Evolutionary conservation across 257 asterid species (phyloP).

Genomic region (Salvia hispanica): DNA sequence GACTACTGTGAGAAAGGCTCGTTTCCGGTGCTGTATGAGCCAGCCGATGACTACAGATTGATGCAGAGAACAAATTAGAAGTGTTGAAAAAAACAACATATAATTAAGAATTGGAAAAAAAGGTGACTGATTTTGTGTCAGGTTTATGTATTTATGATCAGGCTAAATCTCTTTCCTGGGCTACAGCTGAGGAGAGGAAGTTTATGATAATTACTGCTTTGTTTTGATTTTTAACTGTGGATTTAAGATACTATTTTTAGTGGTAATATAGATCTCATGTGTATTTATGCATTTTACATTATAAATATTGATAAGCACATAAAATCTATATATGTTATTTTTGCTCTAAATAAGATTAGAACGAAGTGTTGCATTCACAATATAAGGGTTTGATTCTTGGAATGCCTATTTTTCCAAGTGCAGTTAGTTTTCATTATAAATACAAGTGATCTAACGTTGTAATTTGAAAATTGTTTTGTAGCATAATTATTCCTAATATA

Average conservation of each 20-base stretch:
- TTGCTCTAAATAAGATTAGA: no score
- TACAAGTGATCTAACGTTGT: no score
- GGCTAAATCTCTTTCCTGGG: conserved; percentile 55
- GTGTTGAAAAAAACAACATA: conserved; percentile 3
- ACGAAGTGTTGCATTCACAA: no score
- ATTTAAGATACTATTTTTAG: conserved; percentile 51
- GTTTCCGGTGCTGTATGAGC: conserved; percentile 96
- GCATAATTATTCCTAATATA: no score
- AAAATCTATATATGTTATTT: no score
- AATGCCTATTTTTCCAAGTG: no score
- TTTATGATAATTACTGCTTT: conserved; percentile 45
- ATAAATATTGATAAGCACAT: no score
- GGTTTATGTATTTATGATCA: conserved; percentile 58
- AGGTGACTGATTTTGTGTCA: conserved; percentile 41
- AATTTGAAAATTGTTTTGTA: no score
- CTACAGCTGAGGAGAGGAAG: conserved; percentile 48
- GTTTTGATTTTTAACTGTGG: conserved; percentile 45
- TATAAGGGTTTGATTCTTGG: neutral
- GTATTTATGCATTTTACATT: conserved; percentile 31
- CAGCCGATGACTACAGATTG: conserved; percentile 78
- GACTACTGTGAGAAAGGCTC: conserved; percentile 91
- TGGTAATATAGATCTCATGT: conserved; percentile 51
- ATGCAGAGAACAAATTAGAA: conserved; percentile 32
- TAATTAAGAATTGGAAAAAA: conserved; percentile 34
- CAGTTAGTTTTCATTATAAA: no score